These are phyloP conservation scores for Trichosporon asahii DNA, from an alignment of 1,284 basidiomycete genomes.

Conservation along the genomic window DNA sequence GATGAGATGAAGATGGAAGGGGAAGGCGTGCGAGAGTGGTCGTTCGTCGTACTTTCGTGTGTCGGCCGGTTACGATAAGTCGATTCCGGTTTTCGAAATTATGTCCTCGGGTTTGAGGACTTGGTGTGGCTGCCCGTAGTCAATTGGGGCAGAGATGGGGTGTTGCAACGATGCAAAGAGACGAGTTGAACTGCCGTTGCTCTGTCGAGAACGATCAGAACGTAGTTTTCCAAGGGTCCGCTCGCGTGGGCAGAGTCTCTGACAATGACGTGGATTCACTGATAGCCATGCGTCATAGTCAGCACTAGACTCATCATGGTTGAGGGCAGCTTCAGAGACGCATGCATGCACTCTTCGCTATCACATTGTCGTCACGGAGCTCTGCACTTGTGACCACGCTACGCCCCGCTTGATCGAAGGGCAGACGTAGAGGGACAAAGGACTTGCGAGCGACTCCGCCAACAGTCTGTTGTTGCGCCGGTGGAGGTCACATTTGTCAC, in stretches of 20 bases:
- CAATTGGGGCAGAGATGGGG: not conserved
- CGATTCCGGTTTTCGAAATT: not conserved
- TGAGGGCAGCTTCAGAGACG: not conserved
- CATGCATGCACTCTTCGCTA: not conserved
- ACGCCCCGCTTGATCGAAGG: not conserved
- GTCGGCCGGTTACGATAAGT: not conserved
- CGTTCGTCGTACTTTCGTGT: not conserved
- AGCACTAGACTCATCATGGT: not conserved
- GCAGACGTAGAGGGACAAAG: not conserved
- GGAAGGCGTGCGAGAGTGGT: not conserved
- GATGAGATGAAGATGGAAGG: not conserved
- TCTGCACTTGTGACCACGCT: not conserved
- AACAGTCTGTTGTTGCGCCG: not conserved
- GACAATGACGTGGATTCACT: not conserved
- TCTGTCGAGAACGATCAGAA: not conserved
- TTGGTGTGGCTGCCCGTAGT: not conserved
- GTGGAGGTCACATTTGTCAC: not conserved
- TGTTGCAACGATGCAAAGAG: not conserved
- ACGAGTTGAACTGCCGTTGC: not conserved
- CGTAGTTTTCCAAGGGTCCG: conserved; percentile 8
- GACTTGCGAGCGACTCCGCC: not conserved
- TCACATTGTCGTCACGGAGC: no score
- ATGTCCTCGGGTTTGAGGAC: not conserved
- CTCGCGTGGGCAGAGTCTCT: not conserved
- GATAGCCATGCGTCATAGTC: conserved; percentile 2